Base-by-base conservation (phyloP, 1,284 basidiomycete genomes). In the Malassezia japonica region DNA sequence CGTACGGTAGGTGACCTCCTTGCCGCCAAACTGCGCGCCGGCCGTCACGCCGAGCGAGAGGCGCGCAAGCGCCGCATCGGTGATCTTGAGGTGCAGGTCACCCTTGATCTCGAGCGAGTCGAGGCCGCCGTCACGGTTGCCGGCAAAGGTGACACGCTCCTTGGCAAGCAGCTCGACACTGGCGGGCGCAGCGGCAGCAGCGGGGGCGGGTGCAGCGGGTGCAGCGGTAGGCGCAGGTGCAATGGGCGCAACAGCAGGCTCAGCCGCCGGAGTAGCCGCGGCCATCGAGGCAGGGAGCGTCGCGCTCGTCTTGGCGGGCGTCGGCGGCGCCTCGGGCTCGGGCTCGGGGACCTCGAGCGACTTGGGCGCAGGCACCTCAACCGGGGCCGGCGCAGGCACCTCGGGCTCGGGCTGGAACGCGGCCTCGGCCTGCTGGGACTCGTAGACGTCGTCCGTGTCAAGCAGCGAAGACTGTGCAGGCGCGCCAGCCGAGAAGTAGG, bases 91-190 rank as follows among this genome's bases (percentile, higher is more conserved):
- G 74, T 91, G 88, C 79, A 96, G 85, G 70, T 94, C 89, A 36
- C 91, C 92, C 71, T 86, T 88, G 64, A 96, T 79, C 65, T 95
- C 87, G 76, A 94, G 82, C 4, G 83, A 82, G 69, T 88, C 81
- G 27, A 95, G 77, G 25, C 90, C 90, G 34, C 92, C 92, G 73
- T 95, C 91, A 38, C 88, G 85, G 46, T 86, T 79, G 40, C 95
- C 78, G 10, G 84, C 81, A 24, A 87, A 78, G 6, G 84, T 84
- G 39, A 96, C 76, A 50, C 81, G 80, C 74, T 98, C 92, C 60
- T 85, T 86, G 71, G 91, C 82, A 39, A 81, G 78, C 60, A 92
- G 77, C 72, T 96, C 89, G 12, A 96, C 80, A 59, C 88, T 91
- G 60, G 21, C 13, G 1, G 39, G 15, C 8, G 25, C 25, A 4